phyloP scores from a whole-genome alignment of 2,329 filamentous ascomycete species.

The Xylaria sp. region DNA sequence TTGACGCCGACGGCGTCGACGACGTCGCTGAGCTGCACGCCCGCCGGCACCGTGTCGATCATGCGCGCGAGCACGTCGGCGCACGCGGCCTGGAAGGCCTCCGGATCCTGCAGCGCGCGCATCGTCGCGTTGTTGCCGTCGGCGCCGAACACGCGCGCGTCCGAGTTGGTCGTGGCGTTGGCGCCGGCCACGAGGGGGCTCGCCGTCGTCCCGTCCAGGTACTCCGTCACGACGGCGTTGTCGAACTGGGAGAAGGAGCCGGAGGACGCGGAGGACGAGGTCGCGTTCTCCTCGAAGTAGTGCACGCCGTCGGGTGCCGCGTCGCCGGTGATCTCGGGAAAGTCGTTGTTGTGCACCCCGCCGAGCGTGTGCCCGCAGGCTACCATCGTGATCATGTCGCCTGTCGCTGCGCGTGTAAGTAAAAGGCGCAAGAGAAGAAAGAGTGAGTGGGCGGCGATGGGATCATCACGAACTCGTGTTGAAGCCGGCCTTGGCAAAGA shows the following conservation, averaged over 20 bases:
- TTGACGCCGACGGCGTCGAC: constrained; percentile 37
- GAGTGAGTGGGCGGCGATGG: too few species aligned
- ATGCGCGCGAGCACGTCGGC: constrained; percentile 36
- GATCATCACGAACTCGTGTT: constrained; percentile 21
- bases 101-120: constrained; percentile 39
- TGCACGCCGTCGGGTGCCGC: constrained; percentile 41
- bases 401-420: neutral
- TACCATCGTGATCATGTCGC: constrained; percentile 42
- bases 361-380: constrained; percentile 42
- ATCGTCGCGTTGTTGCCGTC: constrained; percentile 51
- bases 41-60: constrained; percentile 40
- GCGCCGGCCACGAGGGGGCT: constrained; percentile 46
- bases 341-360: constrained; percentile 48
- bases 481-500: constrained; percentile 39
- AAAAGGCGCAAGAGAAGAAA: too few species aligned
- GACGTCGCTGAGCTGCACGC: constrained; percentile 33
- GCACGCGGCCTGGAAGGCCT: constrained; percentile 42
- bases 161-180: constrained; percentile 44
- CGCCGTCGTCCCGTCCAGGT: constrained; percentile 44
- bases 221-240: constrained; percentile 48
- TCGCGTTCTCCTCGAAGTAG: constrained; percentile 35
- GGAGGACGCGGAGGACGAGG: constrained; percentile 23
- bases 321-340: constrained; percentile 43
- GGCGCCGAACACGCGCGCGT: constrained; percentile 46
- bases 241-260: too few species aligned